Base-by-base conservation (phyloP, 306 rosid species). In the Cicer chorassanicum region DNA sequence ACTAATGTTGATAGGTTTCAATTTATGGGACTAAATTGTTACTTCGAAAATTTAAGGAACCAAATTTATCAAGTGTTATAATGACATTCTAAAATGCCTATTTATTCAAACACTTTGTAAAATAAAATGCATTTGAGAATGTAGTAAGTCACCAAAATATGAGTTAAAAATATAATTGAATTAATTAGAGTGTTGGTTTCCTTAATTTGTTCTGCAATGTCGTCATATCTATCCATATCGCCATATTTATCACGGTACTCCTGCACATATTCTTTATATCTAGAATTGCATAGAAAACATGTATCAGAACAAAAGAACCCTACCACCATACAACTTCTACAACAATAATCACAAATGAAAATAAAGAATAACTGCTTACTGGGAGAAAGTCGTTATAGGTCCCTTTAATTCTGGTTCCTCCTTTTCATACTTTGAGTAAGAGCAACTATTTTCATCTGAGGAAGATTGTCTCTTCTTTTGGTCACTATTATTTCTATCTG, bases 371-470 rank as follows among this genome's bases (percentile, higher is more conserved):
- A 68, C 64, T 56, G 73, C 98, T 85, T 88, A 94, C 97, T 94
- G 97, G 75, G 92, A 81, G 38, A 82, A 78, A 84, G 85, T 84
- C 73, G 69, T 82, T 85, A 94, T 91, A 14, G 96, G 88, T 63
- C 95, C 97, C 89, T 83, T 94, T 65, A 87, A 80, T 78, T 94
- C 96, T 19, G 99, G 93, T 82, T 90, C 86, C 46, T 90, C 94
- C 85, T 90, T 94, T 69, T 90, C 99, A 48, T 88, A 94, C 81
- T 92, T 94, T 11, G 99, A 86, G 86, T 87, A 94, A 46, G 99
- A 92, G 84, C 96, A 93, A 83, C 99, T 92, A 71, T 92, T 94
- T 82, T 94, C 99, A 80, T 92, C 99, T 39, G 96, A 94, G 73
- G 99, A 92, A 5, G 98, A 91, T 82, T 94, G 97, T 80, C 96